Base-by-base conservation (phyloP, 2,329 filamentous ascomycete species). In the Colletotrichum sansevieriae region DNA sequence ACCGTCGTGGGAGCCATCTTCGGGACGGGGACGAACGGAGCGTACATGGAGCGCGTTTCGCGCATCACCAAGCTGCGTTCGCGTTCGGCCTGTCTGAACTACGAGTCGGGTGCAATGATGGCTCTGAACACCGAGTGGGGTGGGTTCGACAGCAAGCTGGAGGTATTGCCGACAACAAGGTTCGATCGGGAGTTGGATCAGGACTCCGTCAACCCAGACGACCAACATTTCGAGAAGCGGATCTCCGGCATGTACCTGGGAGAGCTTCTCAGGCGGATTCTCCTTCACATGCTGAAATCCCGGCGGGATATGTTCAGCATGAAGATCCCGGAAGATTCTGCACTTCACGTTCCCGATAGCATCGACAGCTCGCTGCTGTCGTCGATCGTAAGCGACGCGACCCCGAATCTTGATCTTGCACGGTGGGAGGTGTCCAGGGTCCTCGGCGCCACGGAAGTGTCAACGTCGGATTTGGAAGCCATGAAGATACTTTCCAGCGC, bases 121-220 rank as follows among this genome's bases (percentile, higher is more conserved):
- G 90, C 94, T 69, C 85, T 95, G 76, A 95, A 94, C 77, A 91
- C 91, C 1, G 92, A 95, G 81, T 95, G 92, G 92, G 92, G 92
- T 68, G 92, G 90, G 70, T 94, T 94, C 74, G 92, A 94, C 79
- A 92, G 92, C 77, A 82, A 85, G 22, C 83, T 93, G 47, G 87
- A 84, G 65, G 90, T 92, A 6, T 82, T 94, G n/a, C 91, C 92
- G 10, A 87, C 86, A 71, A 94, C 91, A 0, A 79, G 83, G 2
- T 94, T 91, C 76, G 92, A 95, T 76, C 76, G 81, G 39, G 84
- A 85, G 60, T 83, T 95, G 15, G 92, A 95, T 76, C 80, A 80
- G 12, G 88, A 89, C 55, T 92, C 88, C 61, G 85, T 89, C 71
- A 94, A 95, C 76, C 91, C 91, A 0, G 91, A 91, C 11, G 88